These are phyloP conservation scores for Plasmodium adleri DNA, from an alignment of 169 alveolate species.

Conservation along the genomic window DNA sequence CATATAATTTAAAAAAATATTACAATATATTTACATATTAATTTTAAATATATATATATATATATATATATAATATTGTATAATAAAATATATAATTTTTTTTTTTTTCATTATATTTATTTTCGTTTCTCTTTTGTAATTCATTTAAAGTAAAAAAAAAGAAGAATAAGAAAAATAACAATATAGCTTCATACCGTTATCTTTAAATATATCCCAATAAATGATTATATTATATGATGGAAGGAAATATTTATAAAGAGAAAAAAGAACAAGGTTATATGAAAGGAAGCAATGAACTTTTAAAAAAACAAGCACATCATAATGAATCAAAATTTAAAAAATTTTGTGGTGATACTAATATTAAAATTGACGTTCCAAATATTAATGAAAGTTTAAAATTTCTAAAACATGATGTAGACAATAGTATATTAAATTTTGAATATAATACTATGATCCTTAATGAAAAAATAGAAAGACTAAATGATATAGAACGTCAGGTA, in stretches of 20 bases:
- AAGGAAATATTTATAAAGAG: slow-evolving; percentile 10
- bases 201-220: too few species aligned
- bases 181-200: too few species aligned
- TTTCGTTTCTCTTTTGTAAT: neutral
- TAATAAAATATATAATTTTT: too few species aligned
- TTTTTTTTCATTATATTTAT: too few species aligned
- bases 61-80: too few species aligned
- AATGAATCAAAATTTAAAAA: slow-evolving; percentile 48
- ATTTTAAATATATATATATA: too few species aligned
- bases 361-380: slow-evolving; percentile 38
- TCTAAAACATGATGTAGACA: slow-evolving; percentile 59
- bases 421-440: slow-evolving; percentile 24
- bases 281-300: slow-evolving; percentile 14
- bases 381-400: slow-evolving; percentile 42
- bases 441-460: slow-evolving; percentile 47
- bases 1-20: too few species aligned
- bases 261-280: slow-evolving; percentile 7
- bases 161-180: too few species aligned
- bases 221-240: too few species aligned
- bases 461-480: slow-evolving; percentile 56
- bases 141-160: neutral
- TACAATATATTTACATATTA: too few species aligned
- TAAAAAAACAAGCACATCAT: slow-evolving; percentile 24
- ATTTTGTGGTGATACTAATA: slow-evolving; percentile 52
- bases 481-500: slow-evolving; percentile 45